Evolutionary conservation across 768 basidiomycete genomes (phyloP).

Genomic region (Kwoniella dendrophila): DNA sequence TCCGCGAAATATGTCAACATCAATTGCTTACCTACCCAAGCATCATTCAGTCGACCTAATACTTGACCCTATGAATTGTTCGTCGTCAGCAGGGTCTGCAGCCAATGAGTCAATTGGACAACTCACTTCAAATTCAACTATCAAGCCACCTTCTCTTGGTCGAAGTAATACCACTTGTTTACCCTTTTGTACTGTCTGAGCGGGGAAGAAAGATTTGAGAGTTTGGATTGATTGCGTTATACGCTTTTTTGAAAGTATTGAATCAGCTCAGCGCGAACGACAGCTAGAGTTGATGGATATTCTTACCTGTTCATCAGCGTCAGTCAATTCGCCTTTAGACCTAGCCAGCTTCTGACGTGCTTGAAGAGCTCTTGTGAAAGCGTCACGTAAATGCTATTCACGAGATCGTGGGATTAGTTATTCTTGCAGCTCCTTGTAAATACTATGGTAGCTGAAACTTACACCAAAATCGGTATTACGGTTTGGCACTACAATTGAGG

Average conservation of each 20-base stretch:
- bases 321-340: constrained; percentile 35
- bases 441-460: constrained; percentile 11
- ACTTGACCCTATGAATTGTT: constrained; percentile 30
- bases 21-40: constrained; percentile 51
- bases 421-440: neutral
- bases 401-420: neutral
- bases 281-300: neutral
- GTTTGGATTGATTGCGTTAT: constrained; percentile 48
- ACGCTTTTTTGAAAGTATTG: constrained; percentile 21
- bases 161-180: constrained; percentile 51
- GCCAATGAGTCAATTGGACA: neutral
- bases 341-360: constrained; percentile 56
- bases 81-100: neutral
- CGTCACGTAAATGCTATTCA: constrained; percentile 57
- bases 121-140: constrained; percentile 53
- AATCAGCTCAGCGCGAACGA: neutral
- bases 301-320: constrained; percentile 52
- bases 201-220: constrained; percentile 56
- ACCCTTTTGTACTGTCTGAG: constrained; percentile 50
- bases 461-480: constrained; percentile 56
- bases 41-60: constrained; percentile 51
- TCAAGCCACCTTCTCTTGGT: constrained; percentile 40
- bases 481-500: constrained; percentile 50
- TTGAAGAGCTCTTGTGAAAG: constrained; percentile 56
- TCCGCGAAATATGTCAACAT: constrained; percentile 57